Evolutionary conservation across 1,284 basidiomycete genomes (phyloP).

Genomic region (Apiotrichum gracile): DNA sequence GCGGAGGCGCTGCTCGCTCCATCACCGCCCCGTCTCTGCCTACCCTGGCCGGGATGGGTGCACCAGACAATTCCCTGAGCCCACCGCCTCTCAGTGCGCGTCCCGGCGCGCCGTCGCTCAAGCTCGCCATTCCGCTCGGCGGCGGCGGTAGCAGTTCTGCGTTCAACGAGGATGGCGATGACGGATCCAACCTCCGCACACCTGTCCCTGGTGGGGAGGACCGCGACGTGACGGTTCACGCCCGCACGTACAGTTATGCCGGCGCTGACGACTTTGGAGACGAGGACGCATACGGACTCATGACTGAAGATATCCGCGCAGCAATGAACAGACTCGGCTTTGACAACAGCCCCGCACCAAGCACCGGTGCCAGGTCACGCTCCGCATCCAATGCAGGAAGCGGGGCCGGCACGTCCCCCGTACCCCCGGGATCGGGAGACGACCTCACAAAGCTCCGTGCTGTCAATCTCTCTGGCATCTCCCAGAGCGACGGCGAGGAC

Average conservation of each 20-base stretch:
- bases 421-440: not conserved
- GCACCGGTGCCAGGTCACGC: conserved; percentile 1
- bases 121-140: conserved; percentile 34
- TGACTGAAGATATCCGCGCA: conserved; percentile 39
- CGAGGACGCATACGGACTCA: conserved; percentile 24
- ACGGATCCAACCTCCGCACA: conserved; percentile 17
- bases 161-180: conserved; percentile 19
- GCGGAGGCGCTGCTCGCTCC: not conserved
- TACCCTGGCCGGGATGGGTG: not conserved
- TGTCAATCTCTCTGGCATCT: not conserved
- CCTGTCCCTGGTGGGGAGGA: conserved; percentile 25
- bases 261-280: conserved; percentile 7
- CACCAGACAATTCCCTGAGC: not conserved
- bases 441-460: conserved; percentile 1
- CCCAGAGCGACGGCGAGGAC: conserved; percentile 1
- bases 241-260: conserved; percentile 18
- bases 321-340: conserved; percentile 24
- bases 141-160: conserved; percentile 9
- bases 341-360: conserved; percentile 10
- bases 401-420: not conserved
- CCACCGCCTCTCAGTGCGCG: not conserved
- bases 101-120: conserved; percentile 16
- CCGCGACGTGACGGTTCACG: conserved; percentile 35
- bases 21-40: conserved; percentile 1
- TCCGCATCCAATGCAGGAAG: conserved; percentile 1